Percentiles rank a stretch among this genome's conserved stretches.
These are phyloP conservation scores for Ceratobasidium sp. DNA, from an alignment of 1,284 basidiomycete species.

Conservation along the genomic window DNA sequence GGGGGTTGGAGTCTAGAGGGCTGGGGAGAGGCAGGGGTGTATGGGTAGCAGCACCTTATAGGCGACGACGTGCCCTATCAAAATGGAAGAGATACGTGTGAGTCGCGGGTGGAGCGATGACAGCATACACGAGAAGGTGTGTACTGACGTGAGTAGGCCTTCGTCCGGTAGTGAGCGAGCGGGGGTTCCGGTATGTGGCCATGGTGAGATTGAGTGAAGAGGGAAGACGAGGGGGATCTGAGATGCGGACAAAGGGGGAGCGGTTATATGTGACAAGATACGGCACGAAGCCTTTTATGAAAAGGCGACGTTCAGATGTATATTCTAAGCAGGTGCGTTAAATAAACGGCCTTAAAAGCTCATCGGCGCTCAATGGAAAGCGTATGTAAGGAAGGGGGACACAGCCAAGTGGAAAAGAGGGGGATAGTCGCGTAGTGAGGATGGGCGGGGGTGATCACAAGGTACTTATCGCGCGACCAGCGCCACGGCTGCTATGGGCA, in stretches of 20 bases:
- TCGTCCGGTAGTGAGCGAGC: background rate
- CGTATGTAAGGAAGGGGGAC: background rate
- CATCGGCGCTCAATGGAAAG: slow-evolving; percentile 2
- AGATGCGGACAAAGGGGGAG: background rate
- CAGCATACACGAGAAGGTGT: background rate
- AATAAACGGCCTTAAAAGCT: slow-evolving; percentile 1
- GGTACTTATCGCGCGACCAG: slow-evolving; percentile 27
- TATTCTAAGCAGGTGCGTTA: slow-evolving; percentile 5
- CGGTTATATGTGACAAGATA: too few species aligned
- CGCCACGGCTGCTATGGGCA: slow-evolving; percentile 1
- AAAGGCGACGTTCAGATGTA: background rate
- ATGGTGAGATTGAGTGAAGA: background rate
- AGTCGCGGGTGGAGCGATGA: slow-evolving; percentile 2
- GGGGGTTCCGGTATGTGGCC: slow-evolving; percentile 11
- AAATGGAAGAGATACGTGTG: background rate
- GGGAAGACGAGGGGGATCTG: slow-evolving; percentile 8
- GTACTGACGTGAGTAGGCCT: slow-evolving; percentile 22
- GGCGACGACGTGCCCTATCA: slow-evolving; percentile 12
- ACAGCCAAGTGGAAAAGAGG: background rate
- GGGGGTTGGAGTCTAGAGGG: slow-evolving; percentile 1
- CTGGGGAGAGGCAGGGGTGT: slow-evolving; percentile 18
- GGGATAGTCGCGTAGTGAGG: slow-evolving; percentile 3
- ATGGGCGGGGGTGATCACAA: background rate
- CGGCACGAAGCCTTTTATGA: too few species aligned
- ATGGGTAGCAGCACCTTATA: slow-evolving; percentile 21